These are phyloP conservation scores for Colletotrichum destructivum DNA, from an alignment of 2,329 filamentous ascomycete species.

Conservation along the genomic window DNA sequence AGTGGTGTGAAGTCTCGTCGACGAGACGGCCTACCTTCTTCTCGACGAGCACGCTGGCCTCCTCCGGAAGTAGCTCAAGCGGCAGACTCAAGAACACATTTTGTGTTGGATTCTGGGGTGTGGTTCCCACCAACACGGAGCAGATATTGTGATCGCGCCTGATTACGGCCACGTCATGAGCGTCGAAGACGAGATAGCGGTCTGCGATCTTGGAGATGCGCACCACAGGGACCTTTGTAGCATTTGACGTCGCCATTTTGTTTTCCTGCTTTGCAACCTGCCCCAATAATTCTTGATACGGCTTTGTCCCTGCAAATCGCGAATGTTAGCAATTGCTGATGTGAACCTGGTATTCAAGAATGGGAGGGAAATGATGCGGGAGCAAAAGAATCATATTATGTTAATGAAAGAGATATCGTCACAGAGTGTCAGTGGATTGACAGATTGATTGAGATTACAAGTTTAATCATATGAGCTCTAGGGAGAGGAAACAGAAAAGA, in stretches of 20 bases:
- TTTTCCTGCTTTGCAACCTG: not conserved
- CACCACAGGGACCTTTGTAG: constrained; percentile 61
- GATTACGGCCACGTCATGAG: constrained; percentile 82
- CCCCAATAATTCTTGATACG: constrained; percentile 42
- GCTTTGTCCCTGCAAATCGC: not conserved
- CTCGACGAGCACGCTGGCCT: constrained; percentile 85
- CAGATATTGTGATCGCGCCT: constrained; percentile 87
- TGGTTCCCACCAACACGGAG: constrained; percentile 87
- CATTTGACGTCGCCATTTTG: constrained; percentile 47
- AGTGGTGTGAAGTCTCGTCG: constrained; percentile 83
- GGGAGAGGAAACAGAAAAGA: not conserved
- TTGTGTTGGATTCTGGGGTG: constrained; percentile 94
- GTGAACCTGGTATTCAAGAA: not conserved
- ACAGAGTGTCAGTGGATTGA: constrained; percentile 71
- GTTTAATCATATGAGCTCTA: constrained; percentile 63
- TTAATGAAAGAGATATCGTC: constrained; percentile 59
- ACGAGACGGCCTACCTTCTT: constrained; percentile 83
- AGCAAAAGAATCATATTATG: constrained; percentile 47
- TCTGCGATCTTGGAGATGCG: constrained; percentile 86
- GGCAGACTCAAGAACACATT: constrained; percentile 94
- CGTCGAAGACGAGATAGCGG: constrained; percentile 91
- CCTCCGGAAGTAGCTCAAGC: constrained; percentile 91
- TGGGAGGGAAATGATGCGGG: not conserved
- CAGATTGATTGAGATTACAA: constrained; percentile 63
- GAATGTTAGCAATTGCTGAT: constrained; percentile 14